Evolutionary conservation across 2,329 filamentous ascomycete species (phyloP), one percentile per base, ranked within the genome.

Genomic region (Zymoseptoria tritici): DNA sequence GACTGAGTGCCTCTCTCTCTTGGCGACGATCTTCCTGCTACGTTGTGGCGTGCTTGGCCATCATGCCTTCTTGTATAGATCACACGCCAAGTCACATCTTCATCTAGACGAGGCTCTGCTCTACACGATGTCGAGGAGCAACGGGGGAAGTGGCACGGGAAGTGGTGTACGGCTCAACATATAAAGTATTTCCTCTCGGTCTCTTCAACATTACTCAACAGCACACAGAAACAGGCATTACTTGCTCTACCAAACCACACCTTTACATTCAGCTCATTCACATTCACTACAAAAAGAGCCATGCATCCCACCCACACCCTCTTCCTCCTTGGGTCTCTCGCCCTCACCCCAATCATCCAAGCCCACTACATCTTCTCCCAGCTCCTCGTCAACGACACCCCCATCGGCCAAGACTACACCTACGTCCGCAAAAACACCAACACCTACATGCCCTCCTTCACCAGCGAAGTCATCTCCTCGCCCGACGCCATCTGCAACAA

Each of bases 351-450:
- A 4, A n/a, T 49, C 20, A 20, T 49, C 46, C 16, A 49, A n/a
- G 46, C 49, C 52, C 64, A 66, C 60, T 66, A 66, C 64, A 64
- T 62, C 55, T 66, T 64, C 60, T 64, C 64, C 22, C 60, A 62
- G 20, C 57, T 66, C 26, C 54, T 64, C 24, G 60, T 64, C 55
- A 63, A 64, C 53, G 64, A 57, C 31, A 19, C 57, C n/a, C 31
- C 55, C 7, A 53, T 61, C 29, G 60, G 60, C 49, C 53, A 52
- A 24, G 64, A 64, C 56, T 66, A 59, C 58, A 58, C 57, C 49
- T 64, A 64, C 62, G 62, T 66, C 50, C 64, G 60, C 57, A 59
- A 66, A 55, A 60, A 66, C 57, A 56, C 58, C 49, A 60, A 62
- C 56, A 56, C 51, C 52, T 61, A 66, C 56, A 57, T 60, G 62